These are phyloP conservation scores for Yarrowia divulgata DNA, from an alignment of 805 yeast genomes.

Conservation along the genomic window DNA sequence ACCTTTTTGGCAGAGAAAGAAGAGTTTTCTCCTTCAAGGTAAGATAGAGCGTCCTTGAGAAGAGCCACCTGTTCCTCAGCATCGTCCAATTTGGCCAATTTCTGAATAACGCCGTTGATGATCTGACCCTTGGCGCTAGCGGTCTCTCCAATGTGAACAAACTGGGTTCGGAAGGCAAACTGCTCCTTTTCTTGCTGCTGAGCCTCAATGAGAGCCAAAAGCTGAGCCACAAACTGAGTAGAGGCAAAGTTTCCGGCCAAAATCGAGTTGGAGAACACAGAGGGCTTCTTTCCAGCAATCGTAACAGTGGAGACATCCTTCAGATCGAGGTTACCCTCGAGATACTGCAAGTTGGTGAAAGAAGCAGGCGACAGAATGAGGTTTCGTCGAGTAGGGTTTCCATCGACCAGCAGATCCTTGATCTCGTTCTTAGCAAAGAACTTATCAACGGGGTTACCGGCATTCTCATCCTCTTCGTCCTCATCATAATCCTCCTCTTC, in stretches of 20 bases:
- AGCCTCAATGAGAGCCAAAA: conserved; percentile 15
- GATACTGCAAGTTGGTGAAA: conserved; percentile 10
- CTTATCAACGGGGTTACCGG: conserved; percentile 34
- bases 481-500: conserved; percentile 40
- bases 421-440: conserved; percentile 3
- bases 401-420: conserved; percentile 18
- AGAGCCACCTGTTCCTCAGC: not conserved
- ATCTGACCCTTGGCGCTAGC: conserved; percentile 28
- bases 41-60: conserved; percentile 7
- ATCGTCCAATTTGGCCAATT: not conserved
- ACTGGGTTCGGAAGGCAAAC: conserved; percentile 21
- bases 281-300: not conserved
- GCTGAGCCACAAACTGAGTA: conserved; percentile 12
- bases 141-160: conserved; percentile 17
- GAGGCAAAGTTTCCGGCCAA: conserved; percentile 30
- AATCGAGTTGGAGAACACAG: conserved; percentile 20
- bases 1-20: conserved; percentile 10
- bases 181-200: conserved; percentile 13
- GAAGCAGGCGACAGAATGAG: conserved; percentile 19
- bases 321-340: conserved; percentile 1
- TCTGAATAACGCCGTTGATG: conserved; percentile 1
- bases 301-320: not conserved
- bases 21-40: conserved; percentile 1
- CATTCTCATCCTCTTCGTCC: conserved; percentile 18
- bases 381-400: not conserved